Evolutionary conservation across 2,329 filamentous ascomycete genomes (phyloP).

Genomic region (Trichothecium roseum): DNA sequence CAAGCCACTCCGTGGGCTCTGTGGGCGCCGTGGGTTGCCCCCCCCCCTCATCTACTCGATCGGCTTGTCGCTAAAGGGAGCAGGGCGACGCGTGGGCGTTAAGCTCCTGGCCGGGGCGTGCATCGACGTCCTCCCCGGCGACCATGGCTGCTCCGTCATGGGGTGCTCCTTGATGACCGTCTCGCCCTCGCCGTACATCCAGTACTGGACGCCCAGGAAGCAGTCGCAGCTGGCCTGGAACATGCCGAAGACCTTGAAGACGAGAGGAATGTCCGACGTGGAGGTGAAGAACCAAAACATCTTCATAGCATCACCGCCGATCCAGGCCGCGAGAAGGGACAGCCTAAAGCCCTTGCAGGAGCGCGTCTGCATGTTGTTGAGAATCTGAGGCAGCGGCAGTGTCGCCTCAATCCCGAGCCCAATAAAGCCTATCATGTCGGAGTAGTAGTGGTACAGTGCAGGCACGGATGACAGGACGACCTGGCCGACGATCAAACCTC

Average conservation of each 20-base stretch:
- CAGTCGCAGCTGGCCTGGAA: slow-evolving; percentile 72
- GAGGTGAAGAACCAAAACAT: slow-evolving; percentile 78
- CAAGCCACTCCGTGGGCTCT: too few relatives aligned
- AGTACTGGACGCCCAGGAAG: slow-evolving; percentile 66
- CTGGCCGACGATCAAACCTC: slow-evolving; percentile 50
- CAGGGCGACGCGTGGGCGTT: slow-evolving; percentile 28
- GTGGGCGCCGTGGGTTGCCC: too few relatives aligned
- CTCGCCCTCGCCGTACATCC: slow-evolving; percentile 51
- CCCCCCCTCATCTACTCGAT: slow-evolving; percentile 11
- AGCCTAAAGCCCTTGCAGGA: slow-evolving; percentile 71
- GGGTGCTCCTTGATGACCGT: slow-evolving; percentile 24
- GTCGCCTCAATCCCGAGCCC: slow-evolving; percentile 71
- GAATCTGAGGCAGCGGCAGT: slow-evolving; percentile 70
- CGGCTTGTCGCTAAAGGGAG: slow-evolving; percentile 23
- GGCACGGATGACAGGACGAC: slow-evolving; percentile 52
- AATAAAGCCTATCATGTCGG: slow-evolving; percentile 58
- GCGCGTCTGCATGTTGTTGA: slow-evolving; percentile 55
- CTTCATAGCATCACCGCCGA: slow-evolving; percentile 75
- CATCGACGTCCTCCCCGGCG: slow-evolving; percentile 12
- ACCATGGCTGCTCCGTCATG: slow-evolving; percentile 16
- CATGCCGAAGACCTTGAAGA: slow-evolving; percentile 73
- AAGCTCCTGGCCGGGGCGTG: slow-evolving; percentile 22
- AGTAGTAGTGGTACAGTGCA: slow-evolving; percentile 54
- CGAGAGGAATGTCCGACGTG: slow-evolving; percentile 57
- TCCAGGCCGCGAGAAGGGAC: slow-evolving; percentile 67